These are phyloP conservation scores for Tetradesmus obliquus DNA, from an alignment of 139 green algal species.

Conservation along the genomic window DNA sequence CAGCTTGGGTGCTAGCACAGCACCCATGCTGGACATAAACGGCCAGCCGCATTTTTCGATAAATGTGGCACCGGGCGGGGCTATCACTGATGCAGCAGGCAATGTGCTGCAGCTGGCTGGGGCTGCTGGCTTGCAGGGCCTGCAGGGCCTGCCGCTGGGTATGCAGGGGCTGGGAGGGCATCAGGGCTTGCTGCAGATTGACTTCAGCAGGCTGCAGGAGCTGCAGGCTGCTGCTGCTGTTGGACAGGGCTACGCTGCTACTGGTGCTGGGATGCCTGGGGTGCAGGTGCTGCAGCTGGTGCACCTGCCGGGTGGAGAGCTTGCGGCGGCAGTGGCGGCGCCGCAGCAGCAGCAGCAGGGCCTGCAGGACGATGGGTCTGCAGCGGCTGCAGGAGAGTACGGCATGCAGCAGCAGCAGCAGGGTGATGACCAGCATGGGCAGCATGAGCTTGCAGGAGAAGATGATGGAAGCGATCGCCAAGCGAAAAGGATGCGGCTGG, in stretches of 20 bases:
- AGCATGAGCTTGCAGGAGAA: background rate
- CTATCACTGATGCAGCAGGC: background rate
- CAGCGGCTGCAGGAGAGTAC: background rate
- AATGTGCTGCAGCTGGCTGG: background rate
- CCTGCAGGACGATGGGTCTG: background rate
- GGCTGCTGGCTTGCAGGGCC: too few relatives aligned
- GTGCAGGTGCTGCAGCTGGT: slow-evolving; percentile 29
- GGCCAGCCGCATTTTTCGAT: background rate
- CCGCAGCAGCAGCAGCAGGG: slow-evolving; percentile 3
- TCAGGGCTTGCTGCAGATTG: slow-evolving; percentile 31
- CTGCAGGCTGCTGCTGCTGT: slow-evolving; percentile 11
- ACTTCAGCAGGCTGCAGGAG: slow-evolving; percentile 11
- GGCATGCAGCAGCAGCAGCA: slow-evolving; percentile 1
- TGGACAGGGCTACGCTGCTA: slow-evolving; percentile 6
- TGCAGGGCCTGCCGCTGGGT: slow-evolving; percentile 7
- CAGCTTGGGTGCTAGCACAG: background rate
- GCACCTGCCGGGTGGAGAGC: slow-evolving; percentile 6
- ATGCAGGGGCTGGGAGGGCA: background rate
- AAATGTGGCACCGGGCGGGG: background rate
- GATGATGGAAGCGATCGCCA: background rate
- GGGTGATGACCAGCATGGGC: background rate
- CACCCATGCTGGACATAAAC: background rate
- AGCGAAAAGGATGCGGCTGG: background rate
- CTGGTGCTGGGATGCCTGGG: background rate
- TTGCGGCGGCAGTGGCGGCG: background rate